A percentile compares a stretch with the other conserved stretches of the same genome.
phyloP scores from a whole-genome alignment of 345 rosid genomes.

The Microthlaspi erraticum region DNA sequence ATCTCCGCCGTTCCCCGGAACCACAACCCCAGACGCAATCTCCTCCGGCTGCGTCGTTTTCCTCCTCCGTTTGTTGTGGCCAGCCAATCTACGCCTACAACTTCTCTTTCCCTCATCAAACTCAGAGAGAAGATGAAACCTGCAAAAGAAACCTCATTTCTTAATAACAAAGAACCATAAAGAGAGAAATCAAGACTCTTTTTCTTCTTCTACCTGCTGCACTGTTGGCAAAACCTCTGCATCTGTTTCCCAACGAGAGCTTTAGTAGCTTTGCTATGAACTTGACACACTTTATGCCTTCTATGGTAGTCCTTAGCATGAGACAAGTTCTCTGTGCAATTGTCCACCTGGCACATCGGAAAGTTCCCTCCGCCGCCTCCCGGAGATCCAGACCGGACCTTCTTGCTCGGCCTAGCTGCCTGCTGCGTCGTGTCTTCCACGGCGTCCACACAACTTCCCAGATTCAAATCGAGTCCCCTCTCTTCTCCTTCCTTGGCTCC shows the following conservation, averaged over 20 bases:
- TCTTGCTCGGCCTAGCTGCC: slow-evolving; percentile 63
- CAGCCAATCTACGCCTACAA: slow-evolving; percentile 88
- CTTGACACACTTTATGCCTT: slow-evolving; percentile 86
- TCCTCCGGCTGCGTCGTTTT: slow-evolving; percentile 82
- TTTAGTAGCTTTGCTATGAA: slow-evolving; percentile 82
- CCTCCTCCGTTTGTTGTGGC: slow-evolving; percentile 78
- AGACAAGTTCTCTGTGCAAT: slow-evolving; percentile 76
- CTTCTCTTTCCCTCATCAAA: slow-evolving; percentile 92
- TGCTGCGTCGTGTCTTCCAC: slow-evolving; percentile 57
- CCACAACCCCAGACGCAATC: slow-evolving; percentile 57
- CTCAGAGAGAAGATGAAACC: slow-evolving; percentile 84
- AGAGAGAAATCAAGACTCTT: too few relatives aligned
- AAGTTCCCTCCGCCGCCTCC: slow-evolving; percentile 51
- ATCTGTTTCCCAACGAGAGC: slow-evolving; percentile 83
- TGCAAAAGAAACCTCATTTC: slow-evolving; percentile 29
- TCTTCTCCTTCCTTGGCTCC: slow-evolving; percentile 50
- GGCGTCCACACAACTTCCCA: slow-evolving; percentile 56
- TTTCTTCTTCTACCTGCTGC: slow-evolving; percentile 69
- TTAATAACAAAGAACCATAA: not conserved
- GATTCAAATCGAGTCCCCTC: slow-evolving; percentile 69
- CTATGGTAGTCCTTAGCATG: slow-evolving; percentile 90
- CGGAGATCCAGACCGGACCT: slow-evolving; percentile 78
- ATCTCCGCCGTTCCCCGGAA: slow-evolving; percentile 57
- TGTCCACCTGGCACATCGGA: slow-evolving; percentile 90
- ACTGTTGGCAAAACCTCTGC: slow-evolving; percentile 99